Evolutionary conservation across 768 basidiomycete species (phyloP).

Genomic region (Pleurotus giganteus): DNA sequence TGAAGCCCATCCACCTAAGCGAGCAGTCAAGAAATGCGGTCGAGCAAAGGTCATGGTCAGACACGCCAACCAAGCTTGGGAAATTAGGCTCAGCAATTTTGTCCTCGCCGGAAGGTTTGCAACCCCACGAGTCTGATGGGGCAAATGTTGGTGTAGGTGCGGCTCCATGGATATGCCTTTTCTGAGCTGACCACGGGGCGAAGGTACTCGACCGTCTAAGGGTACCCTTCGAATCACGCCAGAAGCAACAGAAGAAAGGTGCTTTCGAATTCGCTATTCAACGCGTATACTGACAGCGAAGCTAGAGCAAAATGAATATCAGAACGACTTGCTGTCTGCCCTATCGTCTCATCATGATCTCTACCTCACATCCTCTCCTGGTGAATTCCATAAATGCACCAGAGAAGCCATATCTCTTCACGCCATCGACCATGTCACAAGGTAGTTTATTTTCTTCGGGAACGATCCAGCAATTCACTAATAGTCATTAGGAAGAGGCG

Average conservation of each 20-base stretch:
- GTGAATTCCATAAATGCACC: conserved; percentile 59
- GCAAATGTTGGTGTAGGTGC: conserved; percentile 32
- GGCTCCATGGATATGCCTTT: neutral
- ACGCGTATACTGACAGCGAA: conserved; percentile 7
- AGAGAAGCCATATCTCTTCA: conserved; percentile 78
- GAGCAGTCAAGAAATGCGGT: conserved; percentile 48
- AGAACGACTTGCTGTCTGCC: conserved; percentile 65
- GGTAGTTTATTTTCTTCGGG: conserved; percentile 45
- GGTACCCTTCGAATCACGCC: conserved; percentile 51
- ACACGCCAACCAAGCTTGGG: conserved; percentile 44
- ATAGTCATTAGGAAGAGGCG: conserved; percentile 74
- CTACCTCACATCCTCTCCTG: conserved; percentile 64
- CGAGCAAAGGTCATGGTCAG: conserved; percentile 58
- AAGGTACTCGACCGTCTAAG: conserved; percentile 61
- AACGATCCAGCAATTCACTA: conserved; percentile 1
- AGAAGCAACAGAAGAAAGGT: conserved; percentile 56
- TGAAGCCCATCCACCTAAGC: conserved; percentile 48
- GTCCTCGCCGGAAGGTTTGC: conserved; percentile 42
- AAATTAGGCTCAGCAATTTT: conserved; percentile 57
- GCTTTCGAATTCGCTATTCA: no score
- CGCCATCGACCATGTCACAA: conserved; percentile 84
- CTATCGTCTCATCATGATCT: conserved; percentile 74
- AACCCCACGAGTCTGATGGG: conserved; percentile 23
- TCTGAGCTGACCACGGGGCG: neutral
- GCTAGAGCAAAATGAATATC: conserved; percentile 51